Evolutionary conservation across 495 filamentous ascomycete species (phyloP), one percentile per base, ranked within the genome.

Genomic region (Sabuloglossum arenarium): DNA sequence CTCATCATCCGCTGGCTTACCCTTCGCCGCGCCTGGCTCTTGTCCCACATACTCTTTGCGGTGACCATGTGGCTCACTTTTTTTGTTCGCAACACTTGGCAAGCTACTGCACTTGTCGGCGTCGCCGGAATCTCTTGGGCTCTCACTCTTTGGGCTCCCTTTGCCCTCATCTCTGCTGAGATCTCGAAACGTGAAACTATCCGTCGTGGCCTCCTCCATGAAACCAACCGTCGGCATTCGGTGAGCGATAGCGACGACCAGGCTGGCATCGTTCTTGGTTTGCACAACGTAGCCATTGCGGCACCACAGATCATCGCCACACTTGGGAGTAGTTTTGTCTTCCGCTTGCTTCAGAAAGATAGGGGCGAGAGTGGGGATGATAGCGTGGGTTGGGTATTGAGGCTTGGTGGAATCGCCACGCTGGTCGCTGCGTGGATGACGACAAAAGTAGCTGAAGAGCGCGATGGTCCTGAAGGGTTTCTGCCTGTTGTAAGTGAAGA

Each of bases 261-360:
- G 68, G 88, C 88, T 0, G 88, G 88, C 14, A 84, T 94, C 24
- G 81, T 95, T 31, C 73, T 95, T 1, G 88, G 88, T 1, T 81
- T 95, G 24, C 88, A 95, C 69, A 95, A 95, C 65, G 87, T 95
- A 66, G 82, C 88, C 27, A 79, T 95, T 58, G 84, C 86, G 0
- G 77, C 87, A 23, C 88, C 88, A 14, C 88, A 95, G 66, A 85
- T 94, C 54, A 75, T 95, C 34, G 86, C 88, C 16, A 94, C 87
- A 49, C 67, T 95, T 29, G 76, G 80, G 4, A 86, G 82, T 58
- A 86, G 81, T 65, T 74, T 80, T 51, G 85, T 95, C 54, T 95
- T 95, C 70, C 78, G 76, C 59, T 66, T 75, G 28, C 74, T 86
- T 61, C 88, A 95, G 67, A 91, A 89, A 66, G 85, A 84, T 10